Evolutionary conservation across 768 basidiomycete species (phyloP).

Genomic region (Astraeus odoratus): DNA sequence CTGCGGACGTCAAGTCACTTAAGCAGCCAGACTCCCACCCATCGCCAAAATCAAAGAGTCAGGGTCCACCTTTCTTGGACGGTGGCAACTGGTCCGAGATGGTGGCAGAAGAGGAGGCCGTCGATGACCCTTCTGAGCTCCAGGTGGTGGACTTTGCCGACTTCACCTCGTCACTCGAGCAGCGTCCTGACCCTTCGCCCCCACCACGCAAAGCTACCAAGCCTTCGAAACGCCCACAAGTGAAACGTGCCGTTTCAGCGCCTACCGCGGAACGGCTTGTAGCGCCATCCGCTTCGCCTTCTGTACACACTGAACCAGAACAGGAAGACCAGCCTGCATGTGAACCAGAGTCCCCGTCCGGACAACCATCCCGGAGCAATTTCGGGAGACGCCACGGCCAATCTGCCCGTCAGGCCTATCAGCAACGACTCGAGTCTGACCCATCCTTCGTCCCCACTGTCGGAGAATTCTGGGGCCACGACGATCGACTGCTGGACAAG

Average conservation of each 20-base stretch:
- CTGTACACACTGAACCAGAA: conserved; percentile 10
- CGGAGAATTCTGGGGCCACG: conserved; percentile 93
- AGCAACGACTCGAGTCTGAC: conserved; percentile 72
- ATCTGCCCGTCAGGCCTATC: conserved; percentile 79
- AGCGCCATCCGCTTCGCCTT: conserved; percentile 6
- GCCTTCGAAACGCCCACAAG: conserved; percentile 29
- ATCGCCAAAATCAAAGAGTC: conserved; percentile 24
- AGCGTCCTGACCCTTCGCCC: conserved; percentile 32
- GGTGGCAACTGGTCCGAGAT: conserved; percentile 74
- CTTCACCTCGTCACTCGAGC: conserved; percentile 29
- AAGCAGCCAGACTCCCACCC: conserved; percentile 18
- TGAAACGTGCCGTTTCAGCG: conserved; percentile 29
- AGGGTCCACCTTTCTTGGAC: conserved; percentile 46
- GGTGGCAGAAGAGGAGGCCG: conserved; percentile 68
- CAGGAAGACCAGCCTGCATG: conserved; percentile 22
- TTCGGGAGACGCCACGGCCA: conserved; percentile 40
- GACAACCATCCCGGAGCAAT: conserved; percentile 18
- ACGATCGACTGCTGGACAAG: conserved; percentile 82
- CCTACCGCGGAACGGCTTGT: conserved; percentile 23
- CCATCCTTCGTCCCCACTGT: conserved; percentile 88
- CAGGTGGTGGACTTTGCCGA: conserved; percentile 82
- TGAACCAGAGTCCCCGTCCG: conserved; percentile 36
- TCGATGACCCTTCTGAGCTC: conserved; percentile 57
- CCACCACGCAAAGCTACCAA: conserved; percentile 39
- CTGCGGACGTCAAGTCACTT: conserved; percentile 33